These are phyloP conservation scores for Dalechampia spathulata DNA, from an alignment of 441 rosid genomes.

Conservation along the genomic window DNA sequence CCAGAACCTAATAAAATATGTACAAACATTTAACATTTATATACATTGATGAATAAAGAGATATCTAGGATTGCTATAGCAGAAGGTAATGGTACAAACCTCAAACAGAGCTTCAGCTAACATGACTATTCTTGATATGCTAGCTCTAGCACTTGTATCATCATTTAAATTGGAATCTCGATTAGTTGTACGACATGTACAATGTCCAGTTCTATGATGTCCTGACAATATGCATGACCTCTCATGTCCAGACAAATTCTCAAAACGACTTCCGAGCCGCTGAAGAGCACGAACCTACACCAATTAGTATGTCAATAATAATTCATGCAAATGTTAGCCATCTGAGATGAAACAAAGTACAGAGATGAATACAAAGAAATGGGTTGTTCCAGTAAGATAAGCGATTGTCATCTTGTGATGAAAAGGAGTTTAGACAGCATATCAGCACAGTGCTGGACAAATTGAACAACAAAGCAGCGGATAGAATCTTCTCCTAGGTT, in stretches of 20 bases:
- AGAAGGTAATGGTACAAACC: slow-evolving; percentile 30
- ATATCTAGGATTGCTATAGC: not conserved
- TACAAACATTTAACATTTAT: slow-evolving; percentile 22
- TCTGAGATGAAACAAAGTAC: not conserved
- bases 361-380: not conserved
- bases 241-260: slow-evolving; percentile 82
- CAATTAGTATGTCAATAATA: slow-evolving; percentile 16
- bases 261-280: slow-evolving; percentile 86
- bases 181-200: slow-evolving; percentile 62
- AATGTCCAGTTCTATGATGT: slow-evolving; percentile 77
- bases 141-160: slow-evolving; percentile 77
- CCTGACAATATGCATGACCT: slow-evolving; percentile 86
- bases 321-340: slow-evolving; percentile 13
- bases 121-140: slow-evolving; percentile 96
- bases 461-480: not conserved
- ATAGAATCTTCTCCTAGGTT: not conserved
- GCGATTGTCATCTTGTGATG: not conserved
- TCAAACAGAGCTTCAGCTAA: slow-evolving; percentile 96
- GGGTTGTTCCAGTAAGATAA: not conserved
- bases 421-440: slow-evolving; percentile 7
- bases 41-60: slow-evolving; percentile 6
- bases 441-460: slow-evolving; percentile 3
- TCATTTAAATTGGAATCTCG: slow-evolving; percentile 50
- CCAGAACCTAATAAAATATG: slow-evolving; percentile 72
- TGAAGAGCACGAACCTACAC: slow-evolving; percentile 90